These are phyloP conservation scores for Asterionellopsis glacialis DNA, from an alignment of 108 stramenopile species.

Conservation along the genomic window DNA sequence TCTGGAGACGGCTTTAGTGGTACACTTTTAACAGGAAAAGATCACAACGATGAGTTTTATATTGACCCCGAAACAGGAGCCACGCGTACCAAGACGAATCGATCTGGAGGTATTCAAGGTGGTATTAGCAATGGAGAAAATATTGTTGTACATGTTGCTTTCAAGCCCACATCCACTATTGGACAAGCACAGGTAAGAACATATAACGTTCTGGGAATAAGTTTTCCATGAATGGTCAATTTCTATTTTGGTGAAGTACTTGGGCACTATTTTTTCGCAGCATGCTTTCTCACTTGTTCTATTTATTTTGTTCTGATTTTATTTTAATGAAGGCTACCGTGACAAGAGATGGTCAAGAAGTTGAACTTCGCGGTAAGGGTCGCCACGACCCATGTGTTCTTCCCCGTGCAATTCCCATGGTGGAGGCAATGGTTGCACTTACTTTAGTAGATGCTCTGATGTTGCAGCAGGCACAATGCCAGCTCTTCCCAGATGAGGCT, in stretches of 20 bases:
- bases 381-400: conserved; percentile 99
- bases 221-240: neutral
- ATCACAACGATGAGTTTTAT: conserved; percentile 99
- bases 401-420: conserved; percentile 95
- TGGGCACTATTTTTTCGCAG: neutral
- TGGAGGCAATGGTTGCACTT: conserved; percentile 98
- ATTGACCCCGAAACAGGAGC: conserved; percentile 89
- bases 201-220: neutral
- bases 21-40: conserved; percentile 89
- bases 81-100: conserved; percentile 91
- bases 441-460: conserved; percentile 92
- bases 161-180: conserved; percentile 96
- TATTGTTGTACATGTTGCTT: conserved; percentile 94
- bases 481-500: conserved; percentile 70
- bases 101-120: conserved; percentile 97
- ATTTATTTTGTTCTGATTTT: neutral
- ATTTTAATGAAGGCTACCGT: conserved; percentile 70
- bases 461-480: conserved; percentile 91
- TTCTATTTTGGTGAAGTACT: neutral
- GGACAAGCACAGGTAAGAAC: conserved; percentile 80
- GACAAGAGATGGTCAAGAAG: conserved; percentile 91
- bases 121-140: conserved; percentile 98
- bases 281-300: neutral
- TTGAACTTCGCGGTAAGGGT: conserved; percentile 93
- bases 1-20: conserved; percentile 96